Percentiles rank a stretch among this genome's conserved stretches.
Conservation (phyloP, 345 rosid species). For the Arabidopsis thaliana region TAIR10.1 NC_003076.8:21161001-21161500, state of each 20-base stretch:
- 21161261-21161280: neutral
- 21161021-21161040: too few species aligned
- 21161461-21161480: neutral
- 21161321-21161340: neutral
- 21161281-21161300: neutral
- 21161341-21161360: neutral
- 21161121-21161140: too few species aligned
- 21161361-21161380: neutral
- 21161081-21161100: too few species aligned
- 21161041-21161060: too few species aligned
- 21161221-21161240: neutral
- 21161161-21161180: neutral
- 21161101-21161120: too few species aligned
- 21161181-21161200: neutral
- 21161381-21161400: neutral
- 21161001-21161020: too few species aligned
- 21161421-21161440: too few species aligned
- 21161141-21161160: neutral
- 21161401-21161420: too few species aligned
- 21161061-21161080: too few species aligned
- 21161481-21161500: rapidly evolving
- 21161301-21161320: too few species aligned
- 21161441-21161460: neutral
- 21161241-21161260: neutral
- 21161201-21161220: too few species aligned